Evolutionary conservation across 768 basidiomycete genomes (phyloP).

Genomic region (Amanita thiersii): DNA sequence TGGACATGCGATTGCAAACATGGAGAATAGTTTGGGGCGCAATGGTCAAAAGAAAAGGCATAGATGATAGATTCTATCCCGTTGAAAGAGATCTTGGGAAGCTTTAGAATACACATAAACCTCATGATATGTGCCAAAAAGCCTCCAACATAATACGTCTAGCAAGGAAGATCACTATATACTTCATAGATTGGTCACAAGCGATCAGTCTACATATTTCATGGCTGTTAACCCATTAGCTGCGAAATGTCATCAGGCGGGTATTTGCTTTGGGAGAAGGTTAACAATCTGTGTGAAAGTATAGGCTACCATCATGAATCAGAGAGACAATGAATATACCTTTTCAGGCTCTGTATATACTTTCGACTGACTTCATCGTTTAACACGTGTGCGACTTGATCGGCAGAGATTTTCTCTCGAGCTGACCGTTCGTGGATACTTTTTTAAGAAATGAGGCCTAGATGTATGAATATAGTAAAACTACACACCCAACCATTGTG

Average conservation of each 20-base stretch:
- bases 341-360: conserved; percentile 95
- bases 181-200: no score
- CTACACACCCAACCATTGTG: conserved; percentile 91
- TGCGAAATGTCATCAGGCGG: conserved; percentile 90
- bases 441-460: conserved; percentile 4
- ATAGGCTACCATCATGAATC: neutral
- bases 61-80: no score
- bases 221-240: conserved; percentile 65
- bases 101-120: no score
- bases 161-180: no score
- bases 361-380: conserved; percentile 99
- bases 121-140: no score
- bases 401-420: conserved; percentile 94
- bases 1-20: conserved; percentile 56
- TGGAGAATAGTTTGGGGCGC: conserved; percentile 14
- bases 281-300: conserved; percentile 57
- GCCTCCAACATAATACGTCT: no score
- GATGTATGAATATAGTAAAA: neutral
- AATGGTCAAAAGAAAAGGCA: neutral
- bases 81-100: no score
- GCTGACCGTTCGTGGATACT: conserved; percentile 98
- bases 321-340: conserved; percentile 38
- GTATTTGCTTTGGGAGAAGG: conserved; percentile 94
- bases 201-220: neutral
- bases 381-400: conserved; percentile 95